phyloP scores from a whole-genome alignment of 495 filamentous ascomycete species.

The Cercophora newfieldiana region DNA sequence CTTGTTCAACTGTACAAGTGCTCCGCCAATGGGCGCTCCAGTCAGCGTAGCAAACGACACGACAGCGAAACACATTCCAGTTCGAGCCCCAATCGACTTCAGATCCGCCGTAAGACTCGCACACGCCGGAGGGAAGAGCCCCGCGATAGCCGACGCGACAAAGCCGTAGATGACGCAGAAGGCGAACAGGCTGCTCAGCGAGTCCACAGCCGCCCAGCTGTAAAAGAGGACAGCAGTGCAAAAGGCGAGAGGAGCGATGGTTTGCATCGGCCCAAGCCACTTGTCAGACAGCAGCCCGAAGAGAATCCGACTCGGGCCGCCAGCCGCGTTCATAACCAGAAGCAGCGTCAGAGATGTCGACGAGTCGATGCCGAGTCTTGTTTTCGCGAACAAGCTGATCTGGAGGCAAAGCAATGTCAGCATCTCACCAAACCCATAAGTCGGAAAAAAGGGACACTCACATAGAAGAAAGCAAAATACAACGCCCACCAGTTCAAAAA shows the following conservation, averaged over 20 bases:
- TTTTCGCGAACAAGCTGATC: conserved; percentile 58
- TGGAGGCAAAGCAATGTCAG: conserved; percentile 61
- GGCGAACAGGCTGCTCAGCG: conserved; percentile 52
- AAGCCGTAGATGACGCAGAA: conserved; percentile 68
- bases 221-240: conserved; percentile 56
- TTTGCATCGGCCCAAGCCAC: conserved; percentile 56
- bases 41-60: conserved; percentile 69
- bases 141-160: conserved; percentile 65
- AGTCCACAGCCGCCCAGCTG: conserved; percentile 62
- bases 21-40: conserved; percentile 73
- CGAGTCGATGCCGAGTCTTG: conserved; percentile 46
- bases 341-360: conserved; percentile 63
- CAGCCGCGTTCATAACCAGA: conserved; percentile 71
- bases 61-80: conserved; percentile 79
- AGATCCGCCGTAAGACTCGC: conserved; percentile 62
- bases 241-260: conserved; percentile 56
- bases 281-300: conserved; percentile 67
- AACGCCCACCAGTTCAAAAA: conserved; percentile 54
- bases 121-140: conserved; percentile 62
- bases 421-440: conserved; percentile 43
- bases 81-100: conserved; percentile 66
- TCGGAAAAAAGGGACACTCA: conserved; percentile 42
- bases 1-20: conserved; percentile 33
- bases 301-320: conserved; percentile 64
- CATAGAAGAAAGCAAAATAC: conserved; percentile 30